A percentile compares a stretch with the other conserved stretches of the same genome.
phyloP scores from a whole-genome alignment of 2,329 filamentous ascomycete genomes.

The Neospermospora avenae region DNA sequence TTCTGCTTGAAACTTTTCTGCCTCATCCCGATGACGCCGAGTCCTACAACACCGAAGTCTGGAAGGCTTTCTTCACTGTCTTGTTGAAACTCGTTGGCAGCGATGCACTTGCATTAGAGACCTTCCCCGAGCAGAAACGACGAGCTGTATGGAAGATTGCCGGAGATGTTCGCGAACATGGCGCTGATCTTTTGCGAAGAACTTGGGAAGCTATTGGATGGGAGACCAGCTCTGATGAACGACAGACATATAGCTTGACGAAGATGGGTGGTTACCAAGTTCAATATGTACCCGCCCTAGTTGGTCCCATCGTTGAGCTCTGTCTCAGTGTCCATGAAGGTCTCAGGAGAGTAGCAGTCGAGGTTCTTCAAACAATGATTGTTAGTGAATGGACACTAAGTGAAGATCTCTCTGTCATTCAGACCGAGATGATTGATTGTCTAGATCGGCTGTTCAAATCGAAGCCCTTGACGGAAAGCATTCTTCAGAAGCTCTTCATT shows the following conservation, averaged over 20 bases:
- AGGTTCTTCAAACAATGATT: constrained; percentile 96
- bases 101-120: constrained; percentile 84
- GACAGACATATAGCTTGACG: constrained; percentile 69
- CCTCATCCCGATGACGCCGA: constrained; percentile 84
- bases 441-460: constrained; percentile 87
- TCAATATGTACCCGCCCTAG: constrained; percentile 90
- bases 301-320: constrained; percentile 87
- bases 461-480: constrained; percentile 81
- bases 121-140: constrained; percentile 94
- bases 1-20: constrained; percentile 79
- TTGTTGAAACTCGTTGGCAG: constrained; percentile 87
- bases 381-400: constrained; percentile 97
- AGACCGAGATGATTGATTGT: constrained; percentile 95
- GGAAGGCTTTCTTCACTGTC: constrained; percentile 90
- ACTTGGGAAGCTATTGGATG: constrained; percentile 97
- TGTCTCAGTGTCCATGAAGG: constrained; percentile 95
- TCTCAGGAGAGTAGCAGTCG: constrained; percentile 81
- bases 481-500: constrained; percentile 90
- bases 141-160: constrained; percentile 98
- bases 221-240: constrained; percentile 83
- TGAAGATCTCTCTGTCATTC: constrained; percentile 84
- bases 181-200: constrained; percentile 77
- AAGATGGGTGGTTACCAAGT: constrained; percentile 97
- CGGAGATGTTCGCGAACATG: constrained; percentile 88
- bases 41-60: constrained; percentile 83